Conservation (phyloP, 768 basidiomycete genomes). For the Piloderma croceum region DNA sequence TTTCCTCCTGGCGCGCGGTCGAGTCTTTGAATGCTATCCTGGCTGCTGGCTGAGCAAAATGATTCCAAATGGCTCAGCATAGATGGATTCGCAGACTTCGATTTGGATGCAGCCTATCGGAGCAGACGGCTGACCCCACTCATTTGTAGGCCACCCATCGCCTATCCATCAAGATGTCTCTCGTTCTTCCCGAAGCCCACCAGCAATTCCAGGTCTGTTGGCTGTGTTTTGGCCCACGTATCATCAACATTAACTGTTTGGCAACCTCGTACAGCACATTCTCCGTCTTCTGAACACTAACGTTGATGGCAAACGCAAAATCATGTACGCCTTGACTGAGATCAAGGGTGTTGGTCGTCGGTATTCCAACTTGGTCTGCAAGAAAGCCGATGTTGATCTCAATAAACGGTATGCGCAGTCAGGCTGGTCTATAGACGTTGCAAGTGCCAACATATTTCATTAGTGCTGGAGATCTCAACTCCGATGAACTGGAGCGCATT, state of each 20-base stretch:
- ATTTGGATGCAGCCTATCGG: too few relatives aligned
- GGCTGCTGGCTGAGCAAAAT: too few relatives aligned
- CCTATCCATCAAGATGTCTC: slow-evolving; percentile 63
- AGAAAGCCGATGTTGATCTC: slow-evolving; percentile 99
- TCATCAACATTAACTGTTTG: background rate
- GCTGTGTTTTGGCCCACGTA: slow-evolving; percentile 25
- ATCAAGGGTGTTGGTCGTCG: slow-evolving; percentile 99
- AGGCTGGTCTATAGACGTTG: slow-evolving; percentile 4
- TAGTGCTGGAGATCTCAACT: slow-evolving; percentile 98
- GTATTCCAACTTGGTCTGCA: slow-evolving; percentile 98
- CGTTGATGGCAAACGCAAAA: slow-evolving; percentile 98
- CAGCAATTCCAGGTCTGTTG: slow-evolving; percentile 78
- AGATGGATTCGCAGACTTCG: too few relatives aligned
- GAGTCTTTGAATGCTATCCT: too few relatives aligned
- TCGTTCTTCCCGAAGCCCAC: slow-evolving; percentile 93
- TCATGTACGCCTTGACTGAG: slow-evolving; percentile 99
- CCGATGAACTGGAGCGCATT: slow-evolving; percentile 97
- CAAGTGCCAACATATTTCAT: background rate
- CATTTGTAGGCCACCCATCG: too few relatives aligned
- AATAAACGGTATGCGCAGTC: slow-evolving; percentile 85
- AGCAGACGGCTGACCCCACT: too few relatives aligned
- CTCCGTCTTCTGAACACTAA: slow-evolving; percentile 99
- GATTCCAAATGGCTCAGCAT: too few relatives aligned
- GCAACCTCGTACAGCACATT: slow-evolving; percentile 68
- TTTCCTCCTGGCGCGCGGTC: too few relatives aligned